These are phyloP conservation scores for Theobroma grandiflorum DNA, from an alignment of 441 rosid species.

Conservation along the genomic window DNA sequence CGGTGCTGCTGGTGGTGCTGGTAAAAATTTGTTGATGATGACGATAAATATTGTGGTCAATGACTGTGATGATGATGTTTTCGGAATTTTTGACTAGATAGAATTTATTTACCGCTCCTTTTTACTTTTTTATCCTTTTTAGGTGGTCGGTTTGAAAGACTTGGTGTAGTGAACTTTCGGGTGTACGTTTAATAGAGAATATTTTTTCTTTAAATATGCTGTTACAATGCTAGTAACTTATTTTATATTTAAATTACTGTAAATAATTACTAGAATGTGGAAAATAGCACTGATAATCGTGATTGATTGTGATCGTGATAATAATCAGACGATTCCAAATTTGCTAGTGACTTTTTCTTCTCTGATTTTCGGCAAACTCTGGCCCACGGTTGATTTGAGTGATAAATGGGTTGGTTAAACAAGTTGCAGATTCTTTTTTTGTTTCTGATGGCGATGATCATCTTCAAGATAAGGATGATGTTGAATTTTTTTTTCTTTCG, in stretches of 20 bases:
- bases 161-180: not conserved
- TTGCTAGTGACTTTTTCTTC: not conserved
- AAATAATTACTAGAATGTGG: not conserved
- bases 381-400: not conserved
- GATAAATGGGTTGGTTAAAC: not conserved
- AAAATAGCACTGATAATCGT: not conserved
- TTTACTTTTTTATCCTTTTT: not conserved
- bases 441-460: not conserved
- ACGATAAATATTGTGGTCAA: slow-evolving; percentile 27
- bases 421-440: not conserved
- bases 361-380: not conserved
- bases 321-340: not conserved
- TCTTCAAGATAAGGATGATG: not conserved
- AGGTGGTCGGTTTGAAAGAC: not conserved
- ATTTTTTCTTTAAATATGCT: not conserved
- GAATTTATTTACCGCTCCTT: slow-evolving; percentile 2
- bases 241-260: not conserved
- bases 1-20: not conserved
- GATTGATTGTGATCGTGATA: not conserved
- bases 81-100: slow-evolving; percentile 20
- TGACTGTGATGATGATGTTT: slow-evolving; percentile 8
- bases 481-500: not conserved
- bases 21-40: slow-evolving; percentile 37
- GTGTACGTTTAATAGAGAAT: slow-evolving; percentile 27
- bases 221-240: not conserved